These are phyloP conservation scores for Podila epigama DNA, from an alignment of 192 early-diverging fungal genomes.

Conservation along the genomic window DNA sequence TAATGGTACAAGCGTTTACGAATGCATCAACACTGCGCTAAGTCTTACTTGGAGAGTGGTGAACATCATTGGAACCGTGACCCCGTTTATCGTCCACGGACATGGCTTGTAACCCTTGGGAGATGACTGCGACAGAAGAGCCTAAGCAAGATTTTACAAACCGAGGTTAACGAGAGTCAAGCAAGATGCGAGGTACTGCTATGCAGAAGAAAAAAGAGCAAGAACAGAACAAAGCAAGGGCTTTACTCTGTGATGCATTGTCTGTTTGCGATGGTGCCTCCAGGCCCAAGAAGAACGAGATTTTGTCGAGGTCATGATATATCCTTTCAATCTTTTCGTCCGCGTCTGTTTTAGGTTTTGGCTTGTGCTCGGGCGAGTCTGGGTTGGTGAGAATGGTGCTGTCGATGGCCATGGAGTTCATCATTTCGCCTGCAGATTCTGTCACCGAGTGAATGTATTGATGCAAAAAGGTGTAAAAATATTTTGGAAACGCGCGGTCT, in stretches of 20 bases:
- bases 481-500: constrained; percentile 77
- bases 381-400: constrained; percentile 12
- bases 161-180: neutral
- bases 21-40: neutral
- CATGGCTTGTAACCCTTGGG: neutral
- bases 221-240: neutral
- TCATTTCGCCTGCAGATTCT: constrained; percentile 53
- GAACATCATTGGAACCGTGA: constrained; percentile 4
- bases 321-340: constrained; percentile 82
- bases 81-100: constrained; percentile 13
- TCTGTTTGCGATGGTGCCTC: constrained; percentile 8
- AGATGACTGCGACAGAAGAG: neutral
- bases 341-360: constrained; percentile 55
- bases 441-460: constrained; percentile 71
- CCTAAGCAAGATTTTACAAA: neutral
- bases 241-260: neutral
- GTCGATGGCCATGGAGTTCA: constrained; percentile 13
- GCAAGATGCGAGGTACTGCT: neutral
- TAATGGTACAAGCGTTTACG: neutral
- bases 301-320: constrained; percentile 77
- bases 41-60: constrained; percentile 29
- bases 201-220: too few relatives aligned
- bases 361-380: constrained; percentile 3
- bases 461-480: constrained; percentile 79
- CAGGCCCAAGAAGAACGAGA: constrained; percentile 64